Percentiles rank a stretch among this genome's conserved stretches.
These are phyloP conservation scores for Brassica carinata DNA, from an alignment of 345 rosid genomes.

Conservation along the genomic window DNA sequence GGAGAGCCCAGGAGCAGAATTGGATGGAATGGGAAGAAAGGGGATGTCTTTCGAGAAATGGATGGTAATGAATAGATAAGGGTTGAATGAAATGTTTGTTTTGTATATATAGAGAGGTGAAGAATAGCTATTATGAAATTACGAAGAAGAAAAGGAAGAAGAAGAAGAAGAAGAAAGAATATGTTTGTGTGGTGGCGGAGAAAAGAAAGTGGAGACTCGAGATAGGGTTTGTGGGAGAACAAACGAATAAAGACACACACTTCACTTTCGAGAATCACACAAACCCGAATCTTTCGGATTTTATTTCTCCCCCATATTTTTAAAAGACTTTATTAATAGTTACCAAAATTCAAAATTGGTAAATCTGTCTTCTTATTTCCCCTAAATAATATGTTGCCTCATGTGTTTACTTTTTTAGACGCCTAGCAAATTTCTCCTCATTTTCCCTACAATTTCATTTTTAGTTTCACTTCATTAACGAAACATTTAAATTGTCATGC, in stretches of 20 bases:
- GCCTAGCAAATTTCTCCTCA: too few relatives aligned
- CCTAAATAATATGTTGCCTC: too few relatives aligned
- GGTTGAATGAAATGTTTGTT: slow-evolving; percentile 23
- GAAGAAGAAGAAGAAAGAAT: background rate
- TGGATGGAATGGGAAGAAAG: background rate
- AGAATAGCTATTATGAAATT: slow-evolving; percentile 1
- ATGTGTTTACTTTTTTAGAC: too few relatives aligned
- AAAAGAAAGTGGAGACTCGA: slow-evolving; percentile 15
- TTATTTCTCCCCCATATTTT: background rate
- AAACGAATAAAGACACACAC: slow-evolving; percentile 16
- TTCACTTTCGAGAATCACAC: background rate
- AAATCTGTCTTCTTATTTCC: too few relatives aligned
- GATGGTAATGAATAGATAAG: background rate
- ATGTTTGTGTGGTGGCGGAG: slow-evolving; percentile 39
- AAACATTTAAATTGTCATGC: too few relatives aligned
- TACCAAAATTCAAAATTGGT: too few relatives aligned
- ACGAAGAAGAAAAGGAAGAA: slow-evolving; percentile 7
- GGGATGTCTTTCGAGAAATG: background rate
- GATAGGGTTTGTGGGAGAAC: slow-evolving; percentile 32
- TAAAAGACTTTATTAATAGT: background rate
- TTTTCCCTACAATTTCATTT: too few relatives aligned
- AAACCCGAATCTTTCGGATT: slow-evolving; percentile 21
- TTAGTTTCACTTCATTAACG: too few relatives aligned
- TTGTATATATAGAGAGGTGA: background rate
- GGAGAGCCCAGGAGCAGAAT: background rate